phyloP scores from a whole-genome alignment of 768 basidiomycete genomes.

The Inosperma sp. region DNA sequence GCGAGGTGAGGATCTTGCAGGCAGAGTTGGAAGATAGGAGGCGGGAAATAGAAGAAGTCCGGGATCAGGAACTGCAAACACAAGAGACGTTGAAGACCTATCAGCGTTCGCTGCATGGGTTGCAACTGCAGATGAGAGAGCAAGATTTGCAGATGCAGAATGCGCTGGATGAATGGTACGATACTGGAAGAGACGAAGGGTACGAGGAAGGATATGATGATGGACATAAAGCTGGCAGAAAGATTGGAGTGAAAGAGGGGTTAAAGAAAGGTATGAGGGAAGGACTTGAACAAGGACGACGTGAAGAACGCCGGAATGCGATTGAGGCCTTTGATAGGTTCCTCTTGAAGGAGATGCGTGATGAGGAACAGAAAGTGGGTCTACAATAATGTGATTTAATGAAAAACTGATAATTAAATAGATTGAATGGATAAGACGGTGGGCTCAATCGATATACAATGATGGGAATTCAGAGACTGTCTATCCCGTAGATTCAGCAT shows the following conservation, averaged over 20 bases:
- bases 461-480: constrained; percentile 13
- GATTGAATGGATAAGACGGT: constrained; percentile 30
- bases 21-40: constrained; percentile 35
- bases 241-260: constrained; percentile 40
- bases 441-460: constrained; percentile 32
- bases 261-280: constrained; percentile 38
- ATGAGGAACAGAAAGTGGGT: constrained; percentile 29
- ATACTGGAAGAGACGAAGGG: constrained; percentile 41
- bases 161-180: constrained; percentile 42
- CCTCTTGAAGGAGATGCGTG: constrained; percentile 45
- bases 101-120: constrained; percentile 40
- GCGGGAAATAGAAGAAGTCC: constrained; percentile 41
- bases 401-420: constrained; percentile 6
- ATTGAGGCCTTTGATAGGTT: constrained; percentile 56
- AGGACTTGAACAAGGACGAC: constrained; percentile 40
- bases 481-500: constrained; percentile 15
- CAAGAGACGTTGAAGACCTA: constrained; percentile 42
- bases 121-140: constrained; percentile 41
- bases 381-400: background rate
- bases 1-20: constrained; percentile 35
- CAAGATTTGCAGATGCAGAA: constrained; percentile 39
- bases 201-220: constrained; percentile 43
- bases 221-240: constrained; percentile 42
- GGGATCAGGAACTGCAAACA: constrained; percentile 29
- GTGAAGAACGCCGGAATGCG: constrained; percentile 50